Evolutionary conservation across 2,329 filamentous ascomycete genomes (phyloP), one percentile per base, ranked within the genome.

Genomic region (Raffaelea arxii): DNA sequence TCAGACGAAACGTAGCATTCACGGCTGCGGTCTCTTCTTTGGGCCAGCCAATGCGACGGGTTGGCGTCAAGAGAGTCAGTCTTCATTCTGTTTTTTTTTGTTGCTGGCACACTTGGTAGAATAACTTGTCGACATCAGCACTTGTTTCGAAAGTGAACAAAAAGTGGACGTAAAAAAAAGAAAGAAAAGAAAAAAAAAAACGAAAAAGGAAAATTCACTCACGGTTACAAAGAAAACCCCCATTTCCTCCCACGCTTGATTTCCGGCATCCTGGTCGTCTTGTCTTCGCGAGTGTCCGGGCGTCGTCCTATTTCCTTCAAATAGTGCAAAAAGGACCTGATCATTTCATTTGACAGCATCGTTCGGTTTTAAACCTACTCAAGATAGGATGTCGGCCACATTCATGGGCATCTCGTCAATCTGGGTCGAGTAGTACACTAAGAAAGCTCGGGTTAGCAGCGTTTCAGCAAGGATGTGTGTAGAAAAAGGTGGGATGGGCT

Each of bases 371-470:
- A n/a, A n/a, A n/a, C n/a, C n/a, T n/a, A n/a, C 27, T 46, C 38
- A 55, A 4, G 54, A 55, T 30, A 75, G 75, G 24, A 80, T 70
- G 55, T 77, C 75, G 58, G 76, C 78, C 62, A 87, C 87, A 61
- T 96, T 96, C 90, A 96, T 96, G 18, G 90, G 90, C 90, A 96
- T 96, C 72, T 96, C 90, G 58, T 96, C 90, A 56, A 96, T 95
- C 70, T 96, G 90, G 41, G 90, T 95, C 16, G 87, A 94, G 69
- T 94, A 94, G 70, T 94, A 94, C 60, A 94, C 83, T 88, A 53
- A 43, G 41, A 38, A 46, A 35, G 50, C 19, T 7, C n/a, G n/a
- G n/a, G 16, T 35, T 12, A 25, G 4, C 10, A 4, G n/a, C n/a
- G n/a, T n/a, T n/a, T n/a, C n/a, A n/a, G n/a, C n/a, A n/a, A n/a